These are phyloP conservation scores for Colletotrichum sp. DNA, from an alignment of 2,329 filamentous ascomycete species.

Conservation along the genomic window DNA sequence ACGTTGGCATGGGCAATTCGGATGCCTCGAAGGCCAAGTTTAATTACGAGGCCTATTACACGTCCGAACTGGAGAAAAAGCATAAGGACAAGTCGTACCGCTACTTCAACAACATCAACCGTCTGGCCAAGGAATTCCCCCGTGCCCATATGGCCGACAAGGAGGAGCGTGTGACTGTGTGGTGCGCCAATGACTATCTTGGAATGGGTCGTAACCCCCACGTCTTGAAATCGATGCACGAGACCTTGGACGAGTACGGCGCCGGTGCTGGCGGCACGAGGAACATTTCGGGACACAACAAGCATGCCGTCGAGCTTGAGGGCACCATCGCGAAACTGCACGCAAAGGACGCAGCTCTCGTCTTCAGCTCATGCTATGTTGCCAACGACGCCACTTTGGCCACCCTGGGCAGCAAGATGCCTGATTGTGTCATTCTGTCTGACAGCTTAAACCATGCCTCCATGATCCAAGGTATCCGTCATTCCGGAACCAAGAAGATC, in stretches of 20 bases:
- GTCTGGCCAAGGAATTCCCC: conserved; percentile 93
- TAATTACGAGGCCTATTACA: conserved; percentile 91
- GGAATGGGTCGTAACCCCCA: conserved; percentile 94
- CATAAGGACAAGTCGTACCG: conserved; percentile 99
- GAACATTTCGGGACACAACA: conserved; percentile 98
- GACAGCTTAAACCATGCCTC: conserved; percentile 98
- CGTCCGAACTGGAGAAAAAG: conserved; percentile 92
- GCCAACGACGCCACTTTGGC: conserved; percentile 97
- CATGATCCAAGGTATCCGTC: conserved; percentile 99
- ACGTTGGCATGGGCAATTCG: conserved; percentile 23
- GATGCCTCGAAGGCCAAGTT: conserved; percentile 62
- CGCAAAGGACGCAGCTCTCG: conserved; percentile 87
- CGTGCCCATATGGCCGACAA: conserved; percentile 86
- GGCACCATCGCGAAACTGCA: conserved; percentile 84
- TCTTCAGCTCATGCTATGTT: conserved; percentile 98
- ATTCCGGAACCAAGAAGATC: conserved; percentile 95
- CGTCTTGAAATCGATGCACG: conserved; percentile 90
- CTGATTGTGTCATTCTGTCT: conserved; percentile 96
- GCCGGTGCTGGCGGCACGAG: conserved; percentile 94
- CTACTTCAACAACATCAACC: conserved; percentile 99
- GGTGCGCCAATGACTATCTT: conserved; percentile 99
- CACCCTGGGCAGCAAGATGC: conserved; percentile 95
- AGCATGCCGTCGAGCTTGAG: conserved; percentile 88
- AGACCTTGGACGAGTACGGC: conserved; percentile 92
- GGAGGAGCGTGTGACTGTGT: conserved; percentile 91